Percentiles rank a stretch among this genome's conserved stretches.
phyloP scores from a whole-genome alignment of 805 yeast species.

The Candida adriatica region DNA sequence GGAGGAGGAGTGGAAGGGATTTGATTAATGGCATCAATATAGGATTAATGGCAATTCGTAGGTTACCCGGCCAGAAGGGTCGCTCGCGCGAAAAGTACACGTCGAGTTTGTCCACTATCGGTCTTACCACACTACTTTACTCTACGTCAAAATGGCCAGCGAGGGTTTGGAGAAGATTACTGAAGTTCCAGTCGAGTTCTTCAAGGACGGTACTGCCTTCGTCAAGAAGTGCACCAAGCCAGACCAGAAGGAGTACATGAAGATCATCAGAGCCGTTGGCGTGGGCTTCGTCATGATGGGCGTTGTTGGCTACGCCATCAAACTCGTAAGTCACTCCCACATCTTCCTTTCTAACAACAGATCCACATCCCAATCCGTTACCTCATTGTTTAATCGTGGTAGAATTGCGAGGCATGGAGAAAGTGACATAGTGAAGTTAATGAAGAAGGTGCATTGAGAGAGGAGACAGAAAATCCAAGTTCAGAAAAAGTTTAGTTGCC shows the following conservation, averaged over 20 bases:
- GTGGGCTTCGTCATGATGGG: slow-evolving; percentile 97
- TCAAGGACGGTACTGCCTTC: slow-evolving; percentile 87
- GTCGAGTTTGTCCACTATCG: no score
- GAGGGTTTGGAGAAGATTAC: slow-evolving; percentile 69
- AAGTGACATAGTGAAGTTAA: no score
- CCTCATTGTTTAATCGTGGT: slow-evolving; percentile 62
- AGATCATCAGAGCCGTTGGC: slow-evolving; percentile 92
- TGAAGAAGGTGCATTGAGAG: no score
- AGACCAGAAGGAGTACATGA: slow-evolving; percentile 75
- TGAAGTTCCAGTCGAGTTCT: slow-evolving; percentile 85
- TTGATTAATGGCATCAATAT: slow-evolving; percentile 17
- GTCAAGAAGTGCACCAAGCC: slow-evolving; percentile 92
- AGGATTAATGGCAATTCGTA: no score
- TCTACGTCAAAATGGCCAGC: slow-evolving; percentile 29
- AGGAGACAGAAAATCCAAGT: no score
- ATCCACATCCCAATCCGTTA: slow-evolving; percentile 95
- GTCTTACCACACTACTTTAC: background rate
- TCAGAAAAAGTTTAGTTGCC: no score
- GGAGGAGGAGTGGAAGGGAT: slow-evolving; percentile 39
- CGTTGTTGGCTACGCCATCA: slow-evolving; percentile 91
- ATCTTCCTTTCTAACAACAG: slow-evolving; percentile 13
- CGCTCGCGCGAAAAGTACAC: background rate
- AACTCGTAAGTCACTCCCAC: slow-evolving; percentile 40
- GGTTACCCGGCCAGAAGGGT: background rate
- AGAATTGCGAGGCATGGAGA: no score